Evolutionary conservation across 805 yeast genomes (phyloP).

Genomic region (Myxozyma nipponensis): DNA sequence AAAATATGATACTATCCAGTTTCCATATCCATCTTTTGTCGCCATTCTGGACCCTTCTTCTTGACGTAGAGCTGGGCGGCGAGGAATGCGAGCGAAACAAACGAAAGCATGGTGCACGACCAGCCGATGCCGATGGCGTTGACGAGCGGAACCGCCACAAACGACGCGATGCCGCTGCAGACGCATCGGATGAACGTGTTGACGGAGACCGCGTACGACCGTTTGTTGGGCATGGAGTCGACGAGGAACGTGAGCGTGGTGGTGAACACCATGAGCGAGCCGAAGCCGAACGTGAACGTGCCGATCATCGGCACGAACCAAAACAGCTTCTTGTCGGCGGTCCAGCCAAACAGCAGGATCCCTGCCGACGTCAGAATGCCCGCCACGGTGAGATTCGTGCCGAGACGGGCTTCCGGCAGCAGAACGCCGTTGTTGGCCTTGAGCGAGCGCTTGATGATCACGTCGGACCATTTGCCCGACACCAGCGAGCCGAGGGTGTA

Average conservation of each 20-base stretch:
- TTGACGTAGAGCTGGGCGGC: slow-evolving; percentile 23
- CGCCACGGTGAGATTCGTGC: slow-evolving; percentile 67
- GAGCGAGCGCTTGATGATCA: slow-evolving; percentile 50
- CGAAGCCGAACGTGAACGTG: slow-evolving; percentile 75
- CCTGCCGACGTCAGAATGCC: slow-evolving; percentile 60
- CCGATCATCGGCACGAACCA: slow-evolving; percentile 79
- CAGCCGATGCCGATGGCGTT: slow-evolving; percentile 68
- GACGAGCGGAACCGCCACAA: slow-evolving; percentile 67
- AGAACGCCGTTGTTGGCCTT: slow-evolving; percentile 57
- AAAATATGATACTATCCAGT: no score
- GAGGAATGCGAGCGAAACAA: slow-evolving; percentile 34
- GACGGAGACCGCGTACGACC: slow-evolving; percentile 84
- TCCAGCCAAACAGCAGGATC: slow-evolving; percentile 77
- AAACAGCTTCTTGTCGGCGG: slow-evolving; percentile 56
- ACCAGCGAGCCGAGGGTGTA: slow-evolving; percentile 70
- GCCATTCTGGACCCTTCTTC: slow-evolving; percentile 17
- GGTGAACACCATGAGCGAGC: slow-evolving; percentile 80
- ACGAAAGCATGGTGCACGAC: slow-evolving; percentile 62
- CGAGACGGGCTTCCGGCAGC: slow-evolving; percentile 74
- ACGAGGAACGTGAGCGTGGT: slow-evolving; percentile 76
- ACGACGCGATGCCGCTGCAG: slow-evolving; percentile 72
- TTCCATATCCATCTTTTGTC: slow-evolving; percentile 11
- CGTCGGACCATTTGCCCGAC: slow-evolving; percentile 80
- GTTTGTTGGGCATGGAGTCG: slow-evolving; percentile 80
- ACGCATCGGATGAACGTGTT: slow-evolving; percentile 71